phyloP scores from a whole-genome alignment of 768 basidiomycete genomes.

The Lactifluus piperatus region DNA sequence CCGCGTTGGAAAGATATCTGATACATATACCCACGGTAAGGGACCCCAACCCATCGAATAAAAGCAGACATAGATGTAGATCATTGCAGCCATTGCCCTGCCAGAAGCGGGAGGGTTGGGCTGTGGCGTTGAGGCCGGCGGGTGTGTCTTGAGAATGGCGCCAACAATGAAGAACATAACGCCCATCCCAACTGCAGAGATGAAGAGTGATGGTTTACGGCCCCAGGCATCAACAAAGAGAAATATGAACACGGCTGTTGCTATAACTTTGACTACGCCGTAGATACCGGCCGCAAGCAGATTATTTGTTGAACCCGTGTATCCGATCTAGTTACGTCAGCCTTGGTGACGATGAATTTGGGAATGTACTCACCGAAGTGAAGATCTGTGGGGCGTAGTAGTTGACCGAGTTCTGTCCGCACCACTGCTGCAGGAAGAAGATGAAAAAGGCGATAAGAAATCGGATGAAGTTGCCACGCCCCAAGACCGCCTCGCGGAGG shows the following conservation, averaged over 20 bases:
- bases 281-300: constrained; percentile 70
- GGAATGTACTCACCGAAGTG: constrained; percentile 37
- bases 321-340: constrained; percentile 46
- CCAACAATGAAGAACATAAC: constrained; percentile 76
- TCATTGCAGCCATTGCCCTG: constrained; percentile 77
- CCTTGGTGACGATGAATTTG: background rate
- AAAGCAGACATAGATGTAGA: constrained; percentile 83
- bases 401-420: constrained; percentile 73
- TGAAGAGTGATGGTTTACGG: constrained; percentile 60
- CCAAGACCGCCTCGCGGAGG: constrained; percentile 61
- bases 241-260: constrained; percentile 58
- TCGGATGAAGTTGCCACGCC: constrained; percentile 73
- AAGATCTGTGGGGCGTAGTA: constrained; percentile 76
- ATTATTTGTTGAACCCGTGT: constrained; percentile 45
- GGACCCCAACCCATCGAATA: constrained; percentile 86
- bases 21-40: constrained; percentile 49
- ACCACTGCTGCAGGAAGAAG: constrained; percentile 77
- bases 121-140: constrained; percentile 35
- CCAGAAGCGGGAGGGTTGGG: constrained; percentile 37
- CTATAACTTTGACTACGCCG: constrained; percentile 56
- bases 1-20: constrained; percentile 82
- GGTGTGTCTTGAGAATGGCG: constrained; percentile 73
- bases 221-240: constrained; percentile 61
- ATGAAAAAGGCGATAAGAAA: constrained; percentile 81
- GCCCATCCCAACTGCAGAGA: constrained; percentile 75